phyloP scores from a whole-genome alignment of 2,329 filamentous ascomycete species.

The Diaporthe helianthi region DNA sequence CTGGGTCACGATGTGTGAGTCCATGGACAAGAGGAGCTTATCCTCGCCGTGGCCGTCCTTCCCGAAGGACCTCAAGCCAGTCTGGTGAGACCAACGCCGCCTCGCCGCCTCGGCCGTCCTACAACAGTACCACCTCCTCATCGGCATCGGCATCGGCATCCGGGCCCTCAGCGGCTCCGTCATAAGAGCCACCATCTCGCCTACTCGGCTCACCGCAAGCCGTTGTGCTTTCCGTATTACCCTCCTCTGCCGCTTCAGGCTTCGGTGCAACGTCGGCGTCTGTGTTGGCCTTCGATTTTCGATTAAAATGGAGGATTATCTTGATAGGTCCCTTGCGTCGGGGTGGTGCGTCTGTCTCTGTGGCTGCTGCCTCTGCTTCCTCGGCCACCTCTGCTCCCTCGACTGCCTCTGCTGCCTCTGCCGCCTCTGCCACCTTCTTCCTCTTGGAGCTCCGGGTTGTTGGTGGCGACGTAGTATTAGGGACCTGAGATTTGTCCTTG shows the following conservation, averaged over 20 bases:
- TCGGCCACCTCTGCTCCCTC: neutral
- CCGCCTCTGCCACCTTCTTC: no score
- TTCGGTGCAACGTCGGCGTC: neutral
- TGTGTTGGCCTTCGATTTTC: neutral
- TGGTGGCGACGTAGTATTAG: neutral
- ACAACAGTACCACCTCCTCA: slow-evolving; percentile 25
- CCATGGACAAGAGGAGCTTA: neutral
- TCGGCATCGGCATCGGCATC: neutral
- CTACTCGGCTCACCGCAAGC: neutral
- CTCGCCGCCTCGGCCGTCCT: neutral
- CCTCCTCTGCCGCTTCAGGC: neutral
- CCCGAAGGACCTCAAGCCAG: neutral
- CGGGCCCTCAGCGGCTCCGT: neutral
- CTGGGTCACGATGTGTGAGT: neutral
- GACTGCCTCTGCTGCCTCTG: no score
- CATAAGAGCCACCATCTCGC: no score
- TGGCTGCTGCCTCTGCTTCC: neutral
- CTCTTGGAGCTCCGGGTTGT: neutral
- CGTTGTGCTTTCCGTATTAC: neutral
- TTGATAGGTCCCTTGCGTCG: neutral
- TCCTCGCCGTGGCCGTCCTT: neutral
- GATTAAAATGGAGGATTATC: slow-evolving; percentile 11
- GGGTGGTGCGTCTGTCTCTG: neutral
- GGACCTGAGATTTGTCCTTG: neutral
- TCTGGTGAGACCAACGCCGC: no score